Base-by-base conservation (phyloP, 2,329 filamentous ascomycete genomes). In the Sphaerulina musiva region DNA sequence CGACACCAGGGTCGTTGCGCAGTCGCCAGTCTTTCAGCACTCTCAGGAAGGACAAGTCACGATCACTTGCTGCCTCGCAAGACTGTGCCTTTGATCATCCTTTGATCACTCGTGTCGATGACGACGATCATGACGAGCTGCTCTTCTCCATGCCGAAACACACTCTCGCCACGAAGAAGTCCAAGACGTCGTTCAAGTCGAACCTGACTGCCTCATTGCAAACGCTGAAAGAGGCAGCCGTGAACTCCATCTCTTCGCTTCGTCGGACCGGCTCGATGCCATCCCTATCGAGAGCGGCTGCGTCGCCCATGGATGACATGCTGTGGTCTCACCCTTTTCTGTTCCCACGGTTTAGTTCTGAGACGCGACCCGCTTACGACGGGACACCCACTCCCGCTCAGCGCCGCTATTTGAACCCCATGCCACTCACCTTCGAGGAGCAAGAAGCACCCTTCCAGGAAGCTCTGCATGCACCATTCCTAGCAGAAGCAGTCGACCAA, bases 201-300 rank as follows among this genome's bases (percentile, higher is more conserved):
- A 84, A 84, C 56, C 71, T 85, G 42, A 84, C 81, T 0, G 79
- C 80, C 2, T 84, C 82, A 0, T 67, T 85, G 17, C 78, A 81
- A 56, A 80, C 79, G 3, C 75, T 85, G 48, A 83, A 80, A 68
- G 79, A 79, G 6, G 80, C 80, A 0, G 81, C 81, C 9, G 55
- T 68, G 12, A 80, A 78, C 53, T 80, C 79, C 0, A 79, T 85
- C 42, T 82, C 81, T 6, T 80, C 80, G 48, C 79, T 83, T 40
- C 59, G 53, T 45, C 56, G 62, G 59, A 76, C 78, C 12, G 62
- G 58, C 32, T 58, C 54, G 12, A 58, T 63, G 8, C 54, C 57
- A 11, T 47, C 55, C 12, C 14, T 55, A 5, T 45, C 55, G 8
- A 49, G 57, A 40, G 31, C 46, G 49, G 26, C 64, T 40, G 56